Evolutionary conservation across 345 rosid genomes (phyloP).

Genomic region (Arabidopsis arenosa): DNA sequence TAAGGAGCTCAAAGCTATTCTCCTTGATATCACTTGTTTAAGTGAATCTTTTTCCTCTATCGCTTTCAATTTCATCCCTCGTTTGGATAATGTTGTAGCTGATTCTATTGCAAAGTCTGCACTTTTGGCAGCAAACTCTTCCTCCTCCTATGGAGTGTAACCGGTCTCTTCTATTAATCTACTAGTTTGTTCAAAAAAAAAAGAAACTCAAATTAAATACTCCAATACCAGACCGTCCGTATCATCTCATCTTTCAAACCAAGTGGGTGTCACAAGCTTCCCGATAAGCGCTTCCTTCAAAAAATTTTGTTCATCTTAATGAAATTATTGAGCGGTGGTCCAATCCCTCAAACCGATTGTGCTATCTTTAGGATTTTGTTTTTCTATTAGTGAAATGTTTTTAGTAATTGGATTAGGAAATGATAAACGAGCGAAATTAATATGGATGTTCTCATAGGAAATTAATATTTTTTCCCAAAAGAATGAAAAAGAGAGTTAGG

Average conservation of each 20-base stretch:
- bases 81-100: no score
- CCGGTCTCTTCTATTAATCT: no score
- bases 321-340: background rate
- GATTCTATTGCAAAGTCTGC: no score
- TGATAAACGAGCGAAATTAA: background rate
- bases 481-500: slow-evolving; percentile 18
- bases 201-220: no score
- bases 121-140: no score
- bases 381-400: background rate
- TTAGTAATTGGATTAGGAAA: background rate
- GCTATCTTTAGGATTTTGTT: background rate
- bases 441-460: background rate
- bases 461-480: background rate
- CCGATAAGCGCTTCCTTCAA: background rate
- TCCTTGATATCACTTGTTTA: no score
- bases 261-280: background rate
- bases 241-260: background rate
- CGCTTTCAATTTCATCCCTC: no score
- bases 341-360: background rate
- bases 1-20: no score
- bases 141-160: no score
- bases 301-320: no score
- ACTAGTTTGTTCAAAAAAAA: no score
- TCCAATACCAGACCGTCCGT: background rate
- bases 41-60: no score